These are phyloP conservation scores for Arabidopsis thaliana DNA, from an alignment of 345 rosid species.

Conservation along the genomic window DNA sequence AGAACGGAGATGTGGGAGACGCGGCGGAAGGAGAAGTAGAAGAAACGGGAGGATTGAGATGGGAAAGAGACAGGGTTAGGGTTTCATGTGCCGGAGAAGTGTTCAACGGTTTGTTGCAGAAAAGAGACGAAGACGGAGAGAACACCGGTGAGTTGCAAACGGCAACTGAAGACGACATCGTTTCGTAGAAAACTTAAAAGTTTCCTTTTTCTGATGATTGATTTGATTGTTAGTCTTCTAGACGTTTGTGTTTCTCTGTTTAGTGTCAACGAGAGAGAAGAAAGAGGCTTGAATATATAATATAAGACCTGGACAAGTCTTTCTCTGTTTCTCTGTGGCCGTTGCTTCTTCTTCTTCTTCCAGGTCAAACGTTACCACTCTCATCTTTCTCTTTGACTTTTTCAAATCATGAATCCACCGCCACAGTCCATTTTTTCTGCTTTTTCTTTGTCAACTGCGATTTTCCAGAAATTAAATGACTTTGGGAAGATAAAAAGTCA, in stretches of 20 bases:
- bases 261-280: slow-evolving; percentile 2
- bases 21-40: slow-evolving; percentile 52
- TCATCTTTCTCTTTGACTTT: slow-evolving; percentile 35
- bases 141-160: slow-evolving; percentile 76
- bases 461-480: slow-evolving; percentile 1
- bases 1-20: slow-evolving; percentile 66
- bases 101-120: slow-evolving; percentile 52
- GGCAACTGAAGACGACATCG: slow-evolving; percentile 72
- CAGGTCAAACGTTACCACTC: slow-evolving; percentile 35
- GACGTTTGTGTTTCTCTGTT: background rate
- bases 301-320: background rate
- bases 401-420: slow-evolving; percentile 39
- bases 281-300: background rate
- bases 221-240: background rate
- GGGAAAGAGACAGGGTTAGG: slow-evolving; percentile 45
- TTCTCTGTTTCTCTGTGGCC: background rate
- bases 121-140: slow-evolving; percentile 71
- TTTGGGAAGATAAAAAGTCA: background rate
- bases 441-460: slow-evolving; percentile 21
- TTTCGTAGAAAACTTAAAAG: background rate
- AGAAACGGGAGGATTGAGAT: slow-evolving; percentile 49
- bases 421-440: slow-evolving; percentile 27
- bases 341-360: slow-evolving; percentile 5
- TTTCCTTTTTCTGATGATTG: background rate
- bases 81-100: slow-evolving; percentile 48